Evolutionary conservation across 2,329 filamentous ascomycete species (phyloP).

Genomic region (Nakataea oryzae): DNA sequence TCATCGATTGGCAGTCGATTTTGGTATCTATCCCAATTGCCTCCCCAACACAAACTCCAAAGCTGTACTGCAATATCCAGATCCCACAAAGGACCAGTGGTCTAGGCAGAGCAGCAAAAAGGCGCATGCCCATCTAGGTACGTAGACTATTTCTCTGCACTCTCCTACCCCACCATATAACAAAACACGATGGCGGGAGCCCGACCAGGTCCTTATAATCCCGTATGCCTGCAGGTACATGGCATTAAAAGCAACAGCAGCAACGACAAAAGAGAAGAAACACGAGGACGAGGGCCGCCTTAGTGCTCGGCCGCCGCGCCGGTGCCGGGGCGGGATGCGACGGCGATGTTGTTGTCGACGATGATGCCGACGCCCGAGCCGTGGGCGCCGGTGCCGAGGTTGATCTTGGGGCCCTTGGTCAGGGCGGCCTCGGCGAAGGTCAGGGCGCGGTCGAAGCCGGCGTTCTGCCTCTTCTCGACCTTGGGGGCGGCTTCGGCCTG

Average conservation of each 20-base stretch:
- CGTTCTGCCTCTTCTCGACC: constrained; percentile 31
- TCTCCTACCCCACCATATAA: background rate
- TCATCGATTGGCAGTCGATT: no score
- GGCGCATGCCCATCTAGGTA: no score
- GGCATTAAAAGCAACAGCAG: no score
- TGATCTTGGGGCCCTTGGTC: constrained; percentile 33
- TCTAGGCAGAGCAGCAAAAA: no score
- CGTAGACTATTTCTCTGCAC: no score
- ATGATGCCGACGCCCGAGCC: constrained; percentile 28
- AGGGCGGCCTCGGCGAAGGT: constrained; percentile 33
- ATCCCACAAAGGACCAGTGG: no score
- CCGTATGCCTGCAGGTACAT: background rate
- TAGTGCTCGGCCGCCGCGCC: background rate
- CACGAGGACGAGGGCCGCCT: background rate
- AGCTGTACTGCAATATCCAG: no score
- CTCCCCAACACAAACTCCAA: no score
- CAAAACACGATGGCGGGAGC: background rate
- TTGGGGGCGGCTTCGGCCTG: constrained; percentile 5
- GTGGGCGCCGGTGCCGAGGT: constrained; percentile 33
- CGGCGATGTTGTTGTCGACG: constrained; percentile 18
- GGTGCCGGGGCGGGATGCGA: constrained; percentile 8
- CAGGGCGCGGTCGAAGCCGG: constrained; percentile 35
- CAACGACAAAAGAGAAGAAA: background rate
- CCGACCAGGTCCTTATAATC: background rate
- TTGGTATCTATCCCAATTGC: no score